Evolutionary conservation across 2,329 filamentous ascomycete species (phyloP), one percentile per base, ranked within the genome.

Genomic region (Stemphylium lycopersici): DNA sequence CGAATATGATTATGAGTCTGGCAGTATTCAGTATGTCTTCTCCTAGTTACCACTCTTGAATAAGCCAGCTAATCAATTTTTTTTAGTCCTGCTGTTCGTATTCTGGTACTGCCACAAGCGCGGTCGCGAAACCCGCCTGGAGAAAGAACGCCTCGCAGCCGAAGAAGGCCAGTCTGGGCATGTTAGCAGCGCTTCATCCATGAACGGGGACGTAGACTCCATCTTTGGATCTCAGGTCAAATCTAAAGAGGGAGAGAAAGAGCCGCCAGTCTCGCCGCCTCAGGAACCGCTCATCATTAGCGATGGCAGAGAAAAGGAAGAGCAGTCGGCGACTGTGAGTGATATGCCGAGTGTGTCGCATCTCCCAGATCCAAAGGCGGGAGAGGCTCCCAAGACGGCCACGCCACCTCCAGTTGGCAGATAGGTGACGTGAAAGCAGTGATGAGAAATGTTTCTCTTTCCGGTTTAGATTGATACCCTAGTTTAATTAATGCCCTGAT

Each of bases 101-200:
- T 87, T 98, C 67, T 99, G 93, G 93, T 99, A 98, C 78, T 98
- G 93, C 78, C 89, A 98, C 77, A 98, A 98, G 80, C 90, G 95
- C 48, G 95, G 95, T 34, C 87, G 87, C 39, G 93, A 99, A 78
- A 87, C 87, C 6, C 85, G 95, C 45, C 84, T 98, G 11, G 88
- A 89, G 70, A 85, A 80, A 45, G 83, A 85, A 59, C 76, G 79
- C 12, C 71, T 81, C 13, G 63, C 68, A 41, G 61, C 68, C 41
- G 62, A 74, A 67, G 73, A 72, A 7, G 56, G 44, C 1, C 65
- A 63, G 3, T 67, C 69, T 10, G 64, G 62, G 1, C 58, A 67
- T 29, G 66, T 62, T 2, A 73, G 67, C 42, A 66, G 67, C 50
- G 62, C 66, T 1, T 72, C 70, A 10, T 71, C 70, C 4, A 52